Conservation (phyloP, 805 yeast species). For the Sugiyamaella mastotermitis region DNA sequence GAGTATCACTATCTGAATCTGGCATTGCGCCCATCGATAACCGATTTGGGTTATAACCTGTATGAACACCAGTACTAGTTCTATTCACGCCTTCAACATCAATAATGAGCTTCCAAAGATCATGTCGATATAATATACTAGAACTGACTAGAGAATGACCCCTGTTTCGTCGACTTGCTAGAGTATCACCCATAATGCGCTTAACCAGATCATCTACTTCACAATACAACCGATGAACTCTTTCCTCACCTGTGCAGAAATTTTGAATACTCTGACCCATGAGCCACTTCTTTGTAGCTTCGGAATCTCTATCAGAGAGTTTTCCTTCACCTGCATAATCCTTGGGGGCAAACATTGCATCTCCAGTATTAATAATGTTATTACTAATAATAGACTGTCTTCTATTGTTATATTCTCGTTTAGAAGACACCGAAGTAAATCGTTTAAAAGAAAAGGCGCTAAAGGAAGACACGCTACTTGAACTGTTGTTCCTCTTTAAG, state of each 20-base stretch:
- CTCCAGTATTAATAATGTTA: slow-evolving; percentile 17
- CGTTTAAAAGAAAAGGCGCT: slow-evolving; percentile 21
- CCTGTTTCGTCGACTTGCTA: slow-evolving; percentile 16
- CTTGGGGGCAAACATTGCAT: slow-evolving; percentile 27
- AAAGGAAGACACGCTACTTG: slow-evolving; percentile 18
- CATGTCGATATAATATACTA: slow-evolving; percentile 17
- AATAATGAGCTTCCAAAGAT: slow-evolving; percentile 21
- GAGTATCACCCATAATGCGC: slow-evolving; percentile 27
- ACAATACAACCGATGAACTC: slow-evolving; percentile 30
- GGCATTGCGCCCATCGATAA: slow-evolving; percentile 6
- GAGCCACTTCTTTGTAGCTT: slow-evolving; percentile 25
- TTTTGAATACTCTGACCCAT: slow-evolving; percentile 28
- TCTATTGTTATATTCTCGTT: slow-evolving; percentile 19
- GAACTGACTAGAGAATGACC: slow-evolving; percentile 21
- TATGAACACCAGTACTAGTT: slow-evolving; percentile 11
- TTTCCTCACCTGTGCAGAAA: slow-evolving; percentile 31
- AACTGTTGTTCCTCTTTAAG: slow-evolving; percentile 20
- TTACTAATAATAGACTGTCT: slow-evolving; percentile 24
- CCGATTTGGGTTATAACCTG: slow-evolving; percentile 7
- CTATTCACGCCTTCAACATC: slow-evolving; percentile 17
- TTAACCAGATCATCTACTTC: slow-evolving; percentile 28
- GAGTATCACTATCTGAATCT: slow-evolving; percentile 5
- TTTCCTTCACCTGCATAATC: slow-evolving; percentile 26
- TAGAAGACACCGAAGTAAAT: slow-evolving; percentile 14
- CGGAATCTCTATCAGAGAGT: slow-evolving; percentile 31